phyloP scores from a whole-genome alignment of 352 stramenopile genomes.

The Phytophthora pini region DNA sequence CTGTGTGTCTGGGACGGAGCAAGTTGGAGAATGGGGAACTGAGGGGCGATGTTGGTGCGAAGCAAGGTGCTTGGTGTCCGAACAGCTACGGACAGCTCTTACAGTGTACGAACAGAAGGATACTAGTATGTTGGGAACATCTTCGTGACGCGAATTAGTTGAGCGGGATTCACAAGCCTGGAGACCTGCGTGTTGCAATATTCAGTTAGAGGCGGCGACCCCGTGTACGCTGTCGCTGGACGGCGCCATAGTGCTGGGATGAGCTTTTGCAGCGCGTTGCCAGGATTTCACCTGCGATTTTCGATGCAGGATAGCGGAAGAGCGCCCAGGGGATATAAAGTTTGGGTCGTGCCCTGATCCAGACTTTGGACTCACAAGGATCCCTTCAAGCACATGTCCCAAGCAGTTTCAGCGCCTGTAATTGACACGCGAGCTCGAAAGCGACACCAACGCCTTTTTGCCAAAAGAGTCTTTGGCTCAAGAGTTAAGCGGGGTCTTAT shows the following conservation, averaged over 20 bases:
- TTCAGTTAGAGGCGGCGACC: background rate
- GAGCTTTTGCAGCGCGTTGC: background rate
- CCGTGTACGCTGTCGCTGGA: background rate
- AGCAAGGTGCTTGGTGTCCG: slow-evolving; percentile 9
- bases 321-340: background rate
- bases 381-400: slow-evolving; percentile 22
- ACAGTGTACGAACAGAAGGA: slow-evolving; percentile 22
- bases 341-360: background rate
- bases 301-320: background rate
- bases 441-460: too few species aligned
- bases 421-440: too few species aligned
- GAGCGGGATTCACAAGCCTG: too few species aligned
- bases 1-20: slow-evolving; percentile 21
- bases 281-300: background rate
- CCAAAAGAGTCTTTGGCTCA: too few species aligned
- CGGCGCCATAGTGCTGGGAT: background rate
- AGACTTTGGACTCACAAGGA: slow-evolving; percentile 12
- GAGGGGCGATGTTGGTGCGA: background rate
- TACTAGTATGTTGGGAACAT: slow-evolving; percentile 4
- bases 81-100: background rate
- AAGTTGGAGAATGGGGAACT: slow-evolving; percentile 24
- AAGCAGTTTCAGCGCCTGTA: slow-evolving; percentile 13
- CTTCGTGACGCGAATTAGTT: background rate
- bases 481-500: too few species aligned
- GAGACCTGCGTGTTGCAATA: background rate